phyloP scores from a whole-genome alignment of 2,329 filamentous ascomycete species.

The Pseudogymnoascus sp. region DNA sequence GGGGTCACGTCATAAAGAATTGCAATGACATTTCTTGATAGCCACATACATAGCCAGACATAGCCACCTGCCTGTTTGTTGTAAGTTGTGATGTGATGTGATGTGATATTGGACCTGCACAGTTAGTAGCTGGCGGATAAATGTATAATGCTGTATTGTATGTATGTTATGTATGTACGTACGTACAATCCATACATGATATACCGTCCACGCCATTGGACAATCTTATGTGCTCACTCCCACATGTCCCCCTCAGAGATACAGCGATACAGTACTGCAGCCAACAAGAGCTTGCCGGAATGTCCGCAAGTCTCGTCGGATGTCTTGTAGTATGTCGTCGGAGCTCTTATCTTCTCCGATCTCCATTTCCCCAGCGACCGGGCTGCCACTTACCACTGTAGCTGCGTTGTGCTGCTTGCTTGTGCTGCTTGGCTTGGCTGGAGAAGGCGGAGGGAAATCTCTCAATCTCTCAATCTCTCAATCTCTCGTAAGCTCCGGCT shows the following conservation, averaged over 20 bases:
- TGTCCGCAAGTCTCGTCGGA: neutral
- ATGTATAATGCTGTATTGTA: neutral
- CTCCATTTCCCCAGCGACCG: neutral
- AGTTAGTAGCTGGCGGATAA: neutral
- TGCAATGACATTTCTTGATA: neutral
- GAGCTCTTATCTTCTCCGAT: neutral
- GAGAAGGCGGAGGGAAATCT: neutral
- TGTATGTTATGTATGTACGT: neutral
- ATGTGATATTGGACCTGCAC: neutral
- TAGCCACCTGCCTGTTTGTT: neutral
- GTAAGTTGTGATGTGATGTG: neutral
- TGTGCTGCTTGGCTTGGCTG: neutral
- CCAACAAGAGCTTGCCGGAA: neutral
- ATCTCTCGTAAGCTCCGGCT: neutral
- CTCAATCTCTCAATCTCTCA: no score
- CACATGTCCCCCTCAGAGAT: neutral
- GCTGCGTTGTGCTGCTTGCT: no score
- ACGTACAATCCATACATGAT: neutral
- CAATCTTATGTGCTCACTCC: neutral
- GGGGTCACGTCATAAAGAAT: neutral
- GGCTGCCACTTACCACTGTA: neutral
- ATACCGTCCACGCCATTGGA: neutral
- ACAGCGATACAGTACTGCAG: neutral
- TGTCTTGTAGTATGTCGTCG: neutral
- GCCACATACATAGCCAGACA: no score